Base-by-base conservation (phyloP, 805 yeast genomes). In the Starmerella stellata region DNA sequence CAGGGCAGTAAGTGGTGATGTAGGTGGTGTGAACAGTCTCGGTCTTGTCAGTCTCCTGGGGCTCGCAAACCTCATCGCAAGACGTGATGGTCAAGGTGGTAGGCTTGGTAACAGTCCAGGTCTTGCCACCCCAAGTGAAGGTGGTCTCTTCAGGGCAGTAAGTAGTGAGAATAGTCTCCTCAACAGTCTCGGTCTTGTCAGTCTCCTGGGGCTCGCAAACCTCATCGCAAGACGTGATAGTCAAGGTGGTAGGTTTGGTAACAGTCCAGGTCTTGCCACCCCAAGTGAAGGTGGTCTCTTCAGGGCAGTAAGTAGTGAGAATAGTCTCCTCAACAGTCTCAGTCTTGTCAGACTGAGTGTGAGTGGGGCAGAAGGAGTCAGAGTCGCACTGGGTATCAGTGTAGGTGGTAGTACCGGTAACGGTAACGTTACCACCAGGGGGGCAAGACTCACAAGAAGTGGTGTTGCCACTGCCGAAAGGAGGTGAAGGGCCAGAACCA, bases 51-150 rank as follows among this genome's bases (percentile, higher is more conserved):
- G 44, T 20, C 15, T 38, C 35, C 13, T 25, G n/a, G n/a, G n/a
- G n/a, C n/a, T n/a, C n/a, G n/a, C n/a, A n/a, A n/a, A n/a, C 43
- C 38, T 35, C 38, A 13, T 81, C 82, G 60, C 78, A 72, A 67
- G 78, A 74, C 55, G 87, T 77, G 71, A 78, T 68, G 61, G 83
- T 77, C 54, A 78, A 59, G 52, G 87, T 78, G 59, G 83, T 75
- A 44, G 83, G 72, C 53, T 60, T 74, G 47, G 40, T 27, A 13
- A 41, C 30, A n/a, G 38, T 35, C 31, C 27, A 16, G 20, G 30
- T 9, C 4, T 14, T 5, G 25, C 21, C 15, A 19, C 11, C 35
- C 7, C 15, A 18, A 8, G 37, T 11, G 33, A 30, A 23, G 33
- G 40, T 29, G 9, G 25, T 30, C 19, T 37, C 24, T n/a, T 25